Base-by-base conservation (phyloP, 140 eudicot genomes). In the Oenanthe javanica region DNA sequence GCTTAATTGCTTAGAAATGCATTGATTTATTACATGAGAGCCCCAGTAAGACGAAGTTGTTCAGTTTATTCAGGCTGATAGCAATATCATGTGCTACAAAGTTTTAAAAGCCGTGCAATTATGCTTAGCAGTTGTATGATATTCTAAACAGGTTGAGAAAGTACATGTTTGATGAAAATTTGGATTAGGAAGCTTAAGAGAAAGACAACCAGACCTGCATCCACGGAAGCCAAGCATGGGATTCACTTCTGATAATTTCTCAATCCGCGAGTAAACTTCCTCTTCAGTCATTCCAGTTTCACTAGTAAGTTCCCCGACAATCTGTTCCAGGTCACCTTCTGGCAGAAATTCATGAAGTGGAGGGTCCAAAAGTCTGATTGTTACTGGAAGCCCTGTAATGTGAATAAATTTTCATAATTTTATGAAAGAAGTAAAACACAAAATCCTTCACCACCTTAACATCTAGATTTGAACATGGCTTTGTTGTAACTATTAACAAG, bases 161-260 rank as follows among this genome's bases (percentile, higher is more conserved):
- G 69, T 43, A 54, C 18, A 52, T 51, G 13, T 31, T 77, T 19
- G 36, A 77, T 7, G 75, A 27, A 51, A 36, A 36, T 43, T n/a
- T 15, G 43, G 80, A 77, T 19, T n/a, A 36, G 54, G 69, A 77
- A 77, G 51, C 51, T 77, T 59, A 77, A 31, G 66, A 77, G 52
- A 54, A 2, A 54, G 71, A 64, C 6, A 5, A 73, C 12, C 84
- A 42, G 25, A 95, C 97, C 97, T 92, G 98, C 99, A 96, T 73
- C 99, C 99, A 16, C 99, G 90, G 64, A 96, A 96, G 75, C 99
- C 99, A 79, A 96, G 97, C 99, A 93, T 96, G 43, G 99, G 99
- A 83, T 96, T 96, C 47, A 96, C 99, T 88, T 96, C 99, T 11
- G 98, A 96, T 81, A 96, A 81, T 69, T 93, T 93, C 78, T 96